Evolutionary conservation across 768 basidiomycete genomes (phyloP).

Genomic region (Russula olivacea): DNA sequence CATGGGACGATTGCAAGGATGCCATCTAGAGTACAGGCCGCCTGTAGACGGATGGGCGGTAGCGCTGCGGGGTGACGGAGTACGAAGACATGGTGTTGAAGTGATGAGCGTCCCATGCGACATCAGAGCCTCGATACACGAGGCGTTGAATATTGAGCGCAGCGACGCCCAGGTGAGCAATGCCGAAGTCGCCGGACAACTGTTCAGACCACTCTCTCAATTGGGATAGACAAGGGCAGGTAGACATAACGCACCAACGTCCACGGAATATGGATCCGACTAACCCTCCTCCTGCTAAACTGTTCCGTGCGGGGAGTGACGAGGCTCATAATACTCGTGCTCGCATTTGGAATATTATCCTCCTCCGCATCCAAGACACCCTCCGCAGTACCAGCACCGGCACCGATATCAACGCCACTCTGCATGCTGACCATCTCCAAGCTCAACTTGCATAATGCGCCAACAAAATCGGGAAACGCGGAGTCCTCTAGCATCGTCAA

Average conservation of each 20-base stretch:
- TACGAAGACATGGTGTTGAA: slow-evolving; percentile 55
- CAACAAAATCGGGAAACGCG: too few species aligned
- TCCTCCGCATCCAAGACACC: slow-evolving; percentile 27
- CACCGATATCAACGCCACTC: slow-evolving; percentile 30
- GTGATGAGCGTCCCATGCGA: slow-evolving; percentile 85
- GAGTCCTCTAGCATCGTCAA: too few species aligned
- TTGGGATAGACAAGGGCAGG: not conserved
- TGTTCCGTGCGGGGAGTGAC: too few species aligned
- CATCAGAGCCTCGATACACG: slow-evolving; percentile 69
- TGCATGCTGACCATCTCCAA: slow-evolving; percentile 60
- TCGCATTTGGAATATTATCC: too few species aligned
- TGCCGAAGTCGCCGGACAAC: slow-evolving; percentile 93
- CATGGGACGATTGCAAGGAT: too few species aligned
- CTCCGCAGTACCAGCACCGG: not conserved
- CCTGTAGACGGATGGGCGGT: slow-evolving; percentile 70
- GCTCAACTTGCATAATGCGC: too few species aligned
- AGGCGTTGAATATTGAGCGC: slow-evolving; percentile 83
- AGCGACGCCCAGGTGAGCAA: slow-evolving; percentile 76
- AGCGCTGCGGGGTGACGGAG: slow-evolving; percentile 59
- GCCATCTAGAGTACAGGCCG: too few species aligned
- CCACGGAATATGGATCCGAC: slow-evolving; percentile 80
- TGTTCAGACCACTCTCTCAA: slow-evolving; percentile 29
- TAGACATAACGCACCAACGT: slow-evolving; percentile 52
- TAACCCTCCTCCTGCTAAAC: too few species aligned
- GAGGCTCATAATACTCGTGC: too few species aligned